These are phyloP conservation scores for Gentiana macrophylla DNA, from an alignment of 257 asterid genomes.

Conservation along the genomic window DNA sequence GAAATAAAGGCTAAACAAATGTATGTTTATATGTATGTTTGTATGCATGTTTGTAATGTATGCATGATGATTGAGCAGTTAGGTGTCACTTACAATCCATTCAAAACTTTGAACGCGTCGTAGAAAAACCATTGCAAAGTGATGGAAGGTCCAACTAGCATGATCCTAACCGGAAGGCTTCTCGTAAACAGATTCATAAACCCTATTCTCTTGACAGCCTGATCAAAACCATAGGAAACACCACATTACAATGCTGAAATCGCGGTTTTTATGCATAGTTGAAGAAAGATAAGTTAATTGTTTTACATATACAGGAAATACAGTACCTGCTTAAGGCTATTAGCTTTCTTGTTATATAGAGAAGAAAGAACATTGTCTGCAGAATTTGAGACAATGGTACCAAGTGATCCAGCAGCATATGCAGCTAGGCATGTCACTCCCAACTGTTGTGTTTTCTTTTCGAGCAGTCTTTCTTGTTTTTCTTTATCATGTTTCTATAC, in stretches of 20 bases:
- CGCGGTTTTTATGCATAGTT: too few relatives aligned
- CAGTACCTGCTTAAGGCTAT: constrained; percentile 24
- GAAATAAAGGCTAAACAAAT: too few relatives aligned
- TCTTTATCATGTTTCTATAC: constrained; percentile 24
- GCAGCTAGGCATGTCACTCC: constrained; percentile 41
- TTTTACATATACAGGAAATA: neutral
- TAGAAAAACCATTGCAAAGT: constrained; percentile 42
- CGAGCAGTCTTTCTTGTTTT: constrained; percentile 32
- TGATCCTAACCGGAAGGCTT: constrained; percentile 39
- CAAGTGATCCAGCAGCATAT: constrained; percentile 42
- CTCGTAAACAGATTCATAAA: constrained; percentile 27
- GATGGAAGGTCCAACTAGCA: constrained; percentile 36
- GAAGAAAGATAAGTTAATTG: too few relatives aligned
- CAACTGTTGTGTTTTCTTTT: constrained; percentile 27
- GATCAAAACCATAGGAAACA: constrained; percentile 2
- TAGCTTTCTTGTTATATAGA: constrained; percentile 23
- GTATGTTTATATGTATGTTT: too few relatives aligned
- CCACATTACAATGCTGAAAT: too few relatives aligned
- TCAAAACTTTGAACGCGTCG: constrained; percentile 29
- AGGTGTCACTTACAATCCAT: constrained; percentile 29
- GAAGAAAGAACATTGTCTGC: constrained; percentile 35
- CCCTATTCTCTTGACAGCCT: constrained; percentile 35
- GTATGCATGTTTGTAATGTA: too few relatives aligned
- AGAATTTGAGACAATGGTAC: constrained; percentile 32
- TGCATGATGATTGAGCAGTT: too few relatives aligned